phyloP scores from a whole-genome alignment of 2,329 filamentous ascomycete genomes.

The Colletotrichum sidae region DNA sequence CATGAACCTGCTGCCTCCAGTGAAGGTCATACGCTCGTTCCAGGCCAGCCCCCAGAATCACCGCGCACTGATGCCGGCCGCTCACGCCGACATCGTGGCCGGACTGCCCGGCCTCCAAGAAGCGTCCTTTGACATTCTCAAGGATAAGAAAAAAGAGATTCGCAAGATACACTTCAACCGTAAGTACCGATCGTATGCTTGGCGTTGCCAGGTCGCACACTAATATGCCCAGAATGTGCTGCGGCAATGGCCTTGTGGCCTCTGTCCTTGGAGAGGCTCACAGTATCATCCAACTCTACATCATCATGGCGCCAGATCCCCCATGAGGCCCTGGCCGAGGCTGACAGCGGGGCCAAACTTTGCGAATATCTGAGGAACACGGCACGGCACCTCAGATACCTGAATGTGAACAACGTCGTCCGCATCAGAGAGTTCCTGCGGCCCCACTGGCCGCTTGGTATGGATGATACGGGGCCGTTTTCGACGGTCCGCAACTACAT shows the following conservation, averaged over 20 bases:
- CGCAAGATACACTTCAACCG: constrained; percentile 36
- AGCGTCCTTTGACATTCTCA: constrained; percentile 37
- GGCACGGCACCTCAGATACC: constrained; percentile 33
- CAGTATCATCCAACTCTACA: constrained; percentile 38
- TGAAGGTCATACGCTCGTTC: constrained; percentile 39
- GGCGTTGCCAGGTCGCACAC: not conserved
- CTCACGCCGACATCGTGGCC: constrained; percentile 40
- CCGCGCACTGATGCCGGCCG: constrained; percentile 39
- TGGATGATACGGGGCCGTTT: constrained; percentile 34
- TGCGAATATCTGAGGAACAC: constrained; percentile 32
- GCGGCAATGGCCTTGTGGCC: constrained; percentile 37
- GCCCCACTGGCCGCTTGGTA: constrained; percentile 37
- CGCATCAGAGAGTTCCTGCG: constrained; percentile 38
- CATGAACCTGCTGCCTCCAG: constrained; percentile 36
- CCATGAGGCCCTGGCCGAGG: constrained; percentile 39
- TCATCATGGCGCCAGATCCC: constrained; percentile 40
- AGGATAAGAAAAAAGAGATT: constrained; percentile 33
- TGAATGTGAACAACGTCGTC: constrained; percentile 38
- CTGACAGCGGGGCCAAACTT: constrained; percentile 36
- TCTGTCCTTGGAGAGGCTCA: constrained; percentile 36
- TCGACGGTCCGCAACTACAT: constrained; percentile 14
- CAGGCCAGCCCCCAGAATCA: constrained; percentile 32
- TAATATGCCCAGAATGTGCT: constrained; percentile 33
- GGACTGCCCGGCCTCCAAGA: constrained; percentile 35
- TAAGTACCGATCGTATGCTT: constrained; percentile 1